Evolutionary conservation across 345 rosid species (phyloP).

Genomic region (Noccaea bulbosa): DNA sequence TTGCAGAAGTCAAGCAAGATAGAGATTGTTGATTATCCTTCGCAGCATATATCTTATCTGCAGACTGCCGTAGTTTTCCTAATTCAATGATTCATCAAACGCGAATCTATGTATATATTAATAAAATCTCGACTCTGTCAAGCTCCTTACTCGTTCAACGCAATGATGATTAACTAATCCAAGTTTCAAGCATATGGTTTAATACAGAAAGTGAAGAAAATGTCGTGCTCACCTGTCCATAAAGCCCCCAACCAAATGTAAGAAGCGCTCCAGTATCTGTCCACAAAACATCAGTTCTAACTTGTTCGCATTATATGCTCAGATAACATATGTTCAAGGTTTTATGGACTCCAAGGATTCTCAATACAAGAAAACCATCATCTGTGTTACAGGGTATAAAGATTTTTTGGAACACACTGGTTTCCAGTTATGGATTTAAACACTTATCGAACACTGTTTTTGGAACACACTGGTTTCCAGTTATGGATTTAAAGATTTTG

Average conservation of each 20-base stretch:
- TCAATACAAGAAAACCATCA: background rate
- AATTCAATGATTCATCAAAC: background rate
- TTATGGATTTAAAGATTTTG: background rate
- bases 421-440: too few species aligned
- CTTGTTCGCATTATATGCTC: background rate
- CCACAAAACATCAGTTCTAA: constrained; percentile 28
- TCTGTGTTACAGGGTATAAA: background rate
- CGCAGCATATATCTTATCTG: constrained; percentile 57
- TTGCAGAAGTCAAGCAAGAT: constrained; percentile 14
- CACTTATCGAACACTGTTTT: too few species aligned
- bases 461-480: too few species aligned
- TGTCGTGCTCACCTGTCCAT: constrained; percentile 85
- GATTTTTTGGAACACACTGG: too few species aligned
- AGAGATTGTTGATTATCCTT: constrained; percentile 41
- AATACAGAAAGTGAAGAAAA: constrained; percentile 19
- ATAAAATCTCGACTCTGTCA: background rate
- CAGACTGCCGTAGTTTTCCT: constrained; percentile 2
- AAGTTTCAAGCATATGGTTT: constrained; percentile 13
- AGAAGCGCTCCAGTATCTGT: constrained; percentile 96
- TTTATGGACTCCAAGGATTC: constrained; percentile 10
- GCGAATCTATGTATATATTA: background rate
- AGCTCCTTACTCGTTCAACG: constrained; percentile 22
- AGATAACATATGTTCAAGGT: background rate
- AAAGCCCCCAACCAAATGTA: constrained; percentile 99
- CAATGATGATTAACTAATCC: constrained; percentile 21